These are phyloP conservation scores for Protomyces inundatus DNA, from an alignment of 1,139 yeast species.

Conservation along the genomic window DNA sequence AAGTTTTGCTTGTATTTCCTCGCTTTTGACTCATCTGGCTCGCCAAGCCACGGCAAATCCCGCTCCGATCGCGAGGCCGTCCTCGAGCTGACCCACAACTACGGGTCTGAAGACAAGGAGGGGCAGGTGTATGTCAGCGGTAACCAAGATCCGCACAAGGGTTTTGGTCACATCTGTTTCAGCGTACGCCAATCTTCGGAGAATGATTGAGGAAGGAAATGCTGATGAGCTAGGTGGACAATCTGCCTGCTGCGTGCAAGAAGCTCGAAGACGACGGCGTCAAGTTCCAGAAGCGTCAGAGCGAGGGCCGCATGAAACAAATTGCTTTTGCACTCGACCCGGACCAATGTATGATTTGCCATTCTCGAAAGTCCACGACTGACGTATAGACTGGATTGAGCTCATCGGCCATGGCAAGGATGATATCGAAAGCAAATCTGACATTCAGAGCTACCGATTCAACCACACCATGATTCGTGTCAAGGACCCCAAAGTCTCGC, in stretches of 20 bases:
- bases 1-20: constrained; percentile 45
- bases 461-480: constrained; percentile 93
- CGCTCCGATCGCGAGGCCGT: constrained; percentile 46
- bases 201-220: not conserved
- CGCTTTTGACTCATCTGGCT: constrained; percentile 49
- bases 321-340: constrained; percentile 95
- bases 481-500: constrained; percentile 61
- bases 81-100: constrained; percentile 53
- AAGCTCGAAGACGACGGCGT: constrained; percentile 55
- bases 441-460: constrained; percentile 51
- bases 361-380: not conserved
- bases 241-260: constrained; percentile 59
- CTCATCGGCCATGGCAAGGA: constrained; percentile 55
- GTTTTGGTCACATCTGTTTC: constrained; percentile 90
- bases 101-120: constrained; percentile 40
- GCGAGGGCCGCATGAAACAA: constrained; percentile 86
- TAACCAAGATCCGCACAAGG: constrained; percentile 69
- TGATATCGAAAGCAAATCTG: constrained; percentile 43
- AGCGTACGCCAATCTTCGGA: not conserved
- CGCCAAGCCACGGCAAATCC: constrained; percentile 46
- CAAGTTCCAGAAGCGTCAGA: constrained; percentile 68
- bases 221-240: constrained; percentile 56
- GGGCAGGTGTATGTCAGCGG: constrained; percentile 62
- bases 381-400: constrained; percentile 68
- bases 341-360: constrained; percentile 49